These are phyloP conservation scores for Harringtonia lauricola DNA, from an alignment of 2,329 filamentous ascomycete genomes.

Conservation along the genomic window DNA sequence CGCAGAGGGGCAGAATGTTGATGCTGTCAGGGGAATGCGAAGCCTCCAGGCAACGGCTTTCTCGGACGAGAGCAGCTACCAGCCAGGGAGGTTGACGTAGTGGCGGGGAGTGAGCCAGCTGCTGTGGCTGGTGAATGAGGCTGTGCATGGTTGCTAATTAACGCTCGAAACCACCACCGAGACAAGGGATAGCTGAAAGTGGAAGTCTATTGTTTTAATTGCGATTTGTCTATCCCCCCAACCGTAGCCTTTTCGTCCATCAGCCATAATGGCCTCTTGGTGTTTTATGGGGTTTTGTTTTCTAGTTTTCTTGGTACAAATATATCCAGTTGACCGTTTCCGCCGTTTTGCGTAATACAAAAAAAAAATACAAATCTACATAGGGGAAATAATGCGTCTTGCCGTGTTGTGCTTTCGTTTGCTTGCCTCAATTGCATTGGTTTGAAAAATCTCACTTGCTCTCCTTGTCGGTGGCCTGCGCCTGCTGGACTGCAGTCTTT, in stretches of 20 bases:
- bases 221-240: too few relatives aligned
- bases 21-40: too few relatives aligned
- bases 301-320: background rate
- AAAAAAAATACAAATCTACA: constrained; percentile 4
- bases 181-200: background rate
- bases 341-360: background rate
- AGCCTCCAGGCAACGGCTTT: too few relatives aligned
- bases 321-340: constrained; percentile 1
- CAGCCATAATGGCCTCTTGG: background rate
- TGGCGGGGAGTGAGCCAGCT: background rate
- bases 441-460: background rate
- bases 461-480: constrained; percentile 26
- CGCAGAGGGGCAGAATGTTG: too few relatives aligned
- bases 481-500: constrained; percentile 31
- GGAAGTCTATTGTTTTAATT: too few relatives aligned
- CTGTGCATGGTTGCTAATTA: too few relatives aligned
- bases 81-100: background rate
- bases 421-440: too few relatives aligned
- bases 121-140: background rate
- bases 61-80: background rate
- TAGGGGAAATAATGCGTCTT: background rate
- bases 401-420: background rate
- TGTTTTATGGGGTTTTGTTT: background rate
- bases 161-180: background rate
- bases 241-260: too few relatives aligned